Base-by-base conservation (phyloP, 257 asterid species). In the Verbena officinalis region DNA sequence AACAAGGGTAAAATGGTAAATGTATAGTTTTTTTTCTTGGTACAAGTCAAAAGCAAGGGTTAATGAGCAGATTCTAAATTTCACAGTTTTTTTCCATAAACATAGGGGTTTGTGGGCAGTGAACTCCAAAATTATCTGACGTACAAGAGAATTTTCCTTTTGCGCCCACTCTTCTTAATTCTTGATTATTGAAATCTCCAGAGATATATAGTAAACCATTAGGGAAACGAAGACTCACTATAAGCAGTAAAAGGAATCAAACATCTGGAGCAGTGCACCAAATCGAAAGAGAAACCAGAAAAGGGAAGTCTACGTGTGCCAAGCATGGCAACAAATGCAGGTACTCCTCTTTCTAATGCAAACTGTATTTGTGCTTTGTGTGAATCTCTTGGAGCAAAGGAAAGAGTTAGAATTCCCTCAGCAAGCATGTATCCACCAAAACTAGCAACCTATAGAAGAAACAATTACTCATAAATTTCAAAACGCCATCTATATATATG, bases 331-430 rank as follows among this genome's bases (percentile, higher is more conserved):
- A 88, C 91, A 81, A 94, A 85, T 17, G 99, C 95, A 4, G 98
- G 98, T 59, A 94, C 15, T 73, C 99, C 99, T 79, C 98, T 81
- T 77, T 94, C 99, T 82, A 94, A 68, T 42, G 98, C 99, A 70
- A 94, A 94, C 65, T 94, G 99, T 80, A 94, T 90, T 69, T 94
- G 98, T 55, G 95, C 75, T 81, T 90, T 90, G 78, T 88, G 97
- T 14, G 98, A 94, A 82, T 90, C 99, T 73, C 96, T 86, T 44
- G 99, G 98, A 66, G 96, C 99, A 75, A 94, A 90, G 50, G 99
- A 90, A 64, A 94, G 91, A 19, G 98, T 74, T 56, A 90, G 71
- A 50, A 94, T 85, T 68, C 75, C 91, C 67, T 94, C 99, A 9
- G 81, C 72, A 49, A 90, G 95, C 76, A 94, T 84, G 84, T 77